phyloP scores from a whole-genome alignment of 768 basidiomycete genomes.

The Calvatia gigantea region DNA sequence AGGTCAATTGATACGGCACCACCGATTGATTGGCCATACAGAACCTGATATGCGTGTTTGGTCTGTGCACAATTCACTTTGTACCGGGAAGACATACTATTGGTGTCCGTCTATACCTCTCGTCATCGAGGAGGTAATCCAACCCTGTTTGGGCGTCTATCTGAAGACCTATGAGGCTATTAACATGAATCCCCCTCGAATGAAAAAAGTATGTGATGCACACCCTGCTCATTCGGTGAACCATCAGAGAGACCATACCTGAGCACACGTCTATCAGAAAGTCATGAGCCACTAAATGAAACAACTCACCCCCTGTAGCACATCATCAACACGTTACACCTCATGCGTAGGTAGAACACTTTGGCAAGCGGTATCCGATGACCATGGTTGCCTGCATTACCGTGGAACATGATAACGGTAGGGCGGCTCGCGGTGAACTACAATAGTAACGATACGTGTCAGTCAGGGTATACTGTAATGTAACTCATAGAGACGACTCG shows the following conservation, averaged over 20 bases:
- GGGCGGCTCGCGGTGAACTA: conserved; percentile 57
- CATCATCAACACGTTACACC: conserved; percentile 93
- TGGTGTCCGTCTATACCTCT: conserved; percentile 58
- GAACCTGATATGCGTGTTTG: conserved; percentile 37
- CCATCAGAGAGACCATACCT: conserved; percentile 92
- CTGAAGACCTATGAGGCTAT: conserved; percentile 52
- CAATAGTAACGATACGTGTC: not conserved
- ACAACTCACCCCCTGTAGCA: conserved; percentile 87
- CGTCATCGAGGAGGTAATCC: conserved; percentile 66
- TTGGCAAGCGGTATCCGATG: conserved; percentile 87
- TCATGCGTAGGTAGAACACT: conserved; percentile 76
- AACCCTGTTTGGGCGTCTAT: conserved; percentile 85
- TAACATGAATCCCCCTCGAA: not conserved
- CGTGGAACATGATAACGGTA: conserved; percentile 92
- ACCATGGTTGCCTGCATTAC: conserved; percentile 83
- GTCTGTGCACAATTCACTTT: not conserved
- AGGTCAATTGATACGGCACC: conserved; percentile 92
- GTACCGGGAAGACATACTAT: conserved; percentile 44
- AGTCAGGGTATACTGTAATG: not conserved
- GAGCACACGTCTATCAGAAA: not conserved
- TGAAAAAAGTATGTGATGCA: conserved; percentile 8
- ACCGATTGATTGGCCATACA: conserved; percentile 87
- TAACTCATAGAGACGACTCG: conserved; percentile 19
- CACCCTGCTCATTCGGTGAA: conserved; percentile 80
- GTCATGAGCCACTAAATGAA: not conserved